These are phyloP conservation scores for Aethionema arabicum DNA, from an alignment of 345 rosid species.

Conservation along the genomic window DNA sequence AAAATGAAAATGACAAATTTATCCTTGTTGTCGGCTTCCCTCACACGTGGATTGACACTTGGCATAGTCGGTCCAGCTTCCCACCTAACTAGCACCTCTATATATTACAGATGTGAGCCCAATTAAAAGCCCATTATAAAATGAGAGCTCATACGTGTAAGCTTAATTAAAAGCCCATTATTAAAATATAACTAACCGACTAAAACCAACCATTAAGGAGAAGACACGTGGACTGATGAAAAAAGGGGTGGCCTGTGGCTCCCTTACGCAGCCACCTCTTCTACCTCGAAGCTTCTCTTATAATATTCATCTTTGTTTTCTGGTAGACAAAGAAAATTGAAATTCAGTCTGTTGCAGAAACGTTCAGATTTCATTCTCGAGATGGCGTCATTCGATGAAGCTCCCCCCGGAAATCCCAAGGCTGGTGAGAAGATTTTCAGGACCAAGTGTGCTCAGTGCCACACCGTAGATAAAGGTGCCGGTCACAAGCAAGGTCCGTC, in stretches of 20 bases:
- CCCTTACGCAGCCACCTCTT: constrained; percentile 23
- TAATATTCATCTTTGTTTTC: too few relatives aligned
- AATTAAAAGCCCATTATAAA: too few relatives aligned
- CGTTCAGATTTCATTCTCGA: neutral
- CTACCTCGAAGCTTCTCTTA: constrained; percentile 15
- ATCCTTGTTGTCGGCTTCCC: constrained; percentile 17
- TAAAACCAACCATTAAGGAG: neutral
- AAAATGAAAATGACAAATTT: constrained; percentile 2
- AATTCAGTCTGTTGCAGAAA: neutral
- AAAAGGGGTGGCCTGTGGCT: constrained; percentile 25
- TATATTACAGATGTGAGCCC: too few relatives aligned
- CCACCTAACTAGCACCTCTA: constrained; percentile 21
- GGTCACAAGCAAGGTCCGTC: constrained; percentile 92
- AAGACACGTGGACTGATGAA: constrained; percentile 1
- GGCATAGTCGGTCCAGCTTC: constrained; percentile 22
- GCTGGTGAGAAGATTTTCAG: constrained; percentile 86
- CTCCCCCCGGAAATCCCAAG: constrained; percentile 72
- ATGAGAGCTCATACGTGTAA: too few relatives aligned
- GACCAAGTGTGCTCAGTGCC: constrained; percentile 56
- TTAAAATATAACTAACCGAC: neutral
- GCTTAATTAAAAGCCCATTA: too few relatives aligned
- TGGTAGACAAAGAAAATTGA: neutral
- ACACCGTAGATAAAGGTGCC: constrained; percentile 90
- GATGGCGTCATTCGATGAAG: constrained; percentile 86
- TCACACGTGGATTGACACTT: neutral